phyloP scores from a whole-genome alignment of 2,329 filamentous ascomycete genomes.

The Volutella citrinella region DNA sequence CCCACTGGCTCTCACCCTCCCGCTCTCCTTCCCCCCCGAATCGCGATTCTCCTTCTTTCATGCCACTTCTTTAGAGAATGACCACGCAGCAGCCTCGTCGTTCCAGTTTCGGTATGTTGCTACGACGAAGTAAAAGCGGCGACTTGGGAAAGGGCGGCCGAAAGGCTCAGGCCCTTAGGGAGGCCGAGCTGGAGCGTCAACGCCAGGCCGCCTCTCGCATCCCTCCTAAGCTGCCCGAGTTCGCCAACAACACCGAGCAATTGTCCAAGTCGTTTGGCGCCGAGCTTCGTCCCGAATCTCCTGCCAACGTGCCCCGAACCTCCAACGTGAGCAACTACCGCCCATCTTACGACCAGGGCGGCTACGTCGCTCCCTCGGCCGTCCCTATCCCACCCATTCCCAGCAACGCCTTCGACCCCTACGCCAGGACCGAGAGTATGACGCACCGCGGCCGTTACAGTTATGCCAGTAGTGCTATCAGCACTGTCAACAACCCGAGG shows the following conservation, averaged over 20 bases:
- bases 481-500: slow-evolving; percentile 88
- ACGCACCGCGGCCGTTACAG: slow-evolving; percentile 93
- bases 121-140: slow-evolving; percentile 66
- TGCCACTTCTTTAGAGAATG: slow-evolving; percentile 27
- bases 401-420: slow-evolving; percentile 67
- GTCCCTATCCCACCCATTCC: slow-evolving; percentile 58
- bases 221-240: slow-evolving; percentile 51
- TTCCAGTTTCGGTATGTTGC: slow-evolving; percentile 55
- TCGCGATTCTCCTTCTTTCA: slow-evolving; percentile 23
- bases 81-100: slow-evolving; percentile 29
- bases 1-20: neutral
- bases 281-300: slow-evolving; percentile 62
- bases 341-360: slow-evolving; percentile 49
- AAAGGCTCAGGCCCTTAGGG: slow-evolving; percentile 54
- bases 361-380: slow-evolving; percentile 39
- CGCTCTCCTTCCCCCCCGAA: slow-evolving; percentile 7
- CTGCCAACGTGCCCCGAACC: slow-evolving; percentile 55
- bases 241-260: slow-evolving; percentile 46
- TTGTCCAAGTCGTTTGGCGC: slow-evolving; percentile 42
- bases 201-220: slow-evolving; percentile 45
- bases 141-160: slow-evolving; percentile 59
- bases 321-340: slow-evolving; percentile 38
- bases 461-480: slow-evolving; percentile 89
- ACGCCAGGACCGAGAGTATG: slow-evolving; percentile 88
- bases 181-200: slow-evolving; percentile 50